Evolutionary conservation across 2,329 filamentous ascomycete genomes (phyloP).

Genomic region (Fusarium papillatum): DNA sequence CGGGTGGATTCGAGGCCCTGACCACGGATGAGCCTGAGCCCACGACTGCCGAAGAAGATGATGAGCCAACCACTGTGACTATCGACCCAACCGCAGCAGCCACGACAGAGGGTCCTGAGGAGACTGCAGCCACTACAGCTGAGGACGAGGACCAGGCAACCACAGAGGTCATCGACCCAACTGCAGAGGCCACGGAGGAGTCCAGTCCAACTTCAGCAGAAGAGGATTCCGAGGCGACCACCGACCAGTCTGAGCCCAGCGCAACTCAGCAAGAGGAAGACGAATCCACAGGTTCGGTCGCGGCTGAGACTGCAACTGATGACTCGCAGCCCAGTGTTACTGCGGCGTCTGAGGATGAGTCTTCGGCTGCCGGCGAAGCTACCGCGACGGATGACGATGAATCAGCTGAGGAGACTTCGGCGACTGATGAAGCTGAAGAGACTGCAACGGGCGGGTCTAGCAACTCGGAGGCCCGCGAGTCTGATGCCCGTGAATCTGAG

Average conservation of each 20-base stretch:
- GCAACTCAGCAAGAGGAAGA: conserved; percentile 6
- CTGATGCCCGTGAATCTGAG: conserved; percentile 27
- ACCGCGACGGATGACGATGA: conserved; percentile 8
- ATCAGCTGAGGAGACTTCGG: background rate
- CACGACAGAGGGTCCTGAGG: conserved; percentile 9
- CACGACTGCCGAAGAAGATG: conserved; percentile 5
- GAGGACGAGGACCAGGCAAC: background rate
- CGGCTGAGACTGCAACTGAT: conserved; percentile 12
- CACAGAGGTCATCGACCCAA: background rate
- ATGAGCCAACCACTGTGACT: background rate
- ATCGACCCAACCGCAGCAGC: background rate
- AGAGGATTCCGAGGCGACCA: too few relatives aligned
- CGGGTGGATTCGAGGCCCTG: conserved; percentile 36
- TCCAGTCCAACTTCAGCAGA: too few relatives aligned
- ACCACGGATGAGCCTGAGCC: conserved; percentile 14
- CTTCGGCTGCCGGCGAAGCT: background rate
- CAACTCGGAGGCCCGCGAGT: conserved; percentile 37
- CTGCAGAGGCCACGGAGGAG: background rate
- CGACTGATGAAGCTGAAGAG: conserved; percentile 33
- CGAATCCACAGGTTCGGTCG: background rate
- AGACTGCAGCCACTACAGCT: conserved; percentile 17
- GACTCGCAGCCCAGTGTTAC: conserved; percentile 24
- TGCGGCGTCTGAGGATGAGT: background rate
- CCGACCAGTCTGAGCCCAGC: background rate
- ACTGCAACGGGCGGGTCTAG: conserved; percentile 32